These are phyloP conservation scores for Epichloe scottii DNA, from an alignment of 2,329 filamentous ascomycete genomes.

Conservation along the genomic window DNA sequence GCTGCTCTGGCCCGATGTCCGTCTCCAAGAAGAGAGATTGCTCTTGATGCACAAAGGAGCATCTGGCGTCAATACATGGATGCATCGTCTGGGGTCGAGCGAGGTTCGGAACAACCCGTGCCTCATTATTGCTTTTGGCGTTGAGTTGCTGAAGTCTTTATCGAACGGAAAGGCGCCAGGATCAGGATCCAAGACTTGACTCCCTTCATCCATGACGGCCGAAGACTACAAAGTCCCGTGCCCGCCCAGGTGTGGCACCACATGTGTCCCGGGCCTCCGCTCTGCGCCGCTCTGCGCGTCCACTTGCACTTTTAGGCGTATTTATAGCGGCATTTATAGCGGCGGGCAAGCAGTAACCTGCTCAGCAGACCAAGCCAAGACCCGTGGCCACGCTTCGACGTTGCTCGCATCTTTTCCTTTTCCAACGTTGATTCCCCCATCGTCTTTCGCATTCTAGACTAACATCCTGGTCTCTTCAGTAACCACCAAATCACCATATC, in stretches of 20 bases:
- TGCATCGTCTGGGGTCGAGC: no score
- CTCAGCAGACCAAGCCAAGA: background rate
- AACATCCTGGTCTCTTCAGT: background rate
- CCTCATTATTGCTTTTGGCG: no score
- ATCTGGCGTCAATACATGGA: no score
- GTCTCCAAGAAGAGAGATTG: background rate
- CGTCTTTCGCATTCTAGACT: background rate
- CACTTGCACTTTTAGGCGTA: conserved; percentile 33
- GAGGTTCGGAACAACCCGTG: no score
- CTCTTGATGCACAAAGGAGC: background rate
- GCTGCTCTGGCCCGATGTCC: background rate
- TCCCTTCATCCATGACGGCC: background rate
- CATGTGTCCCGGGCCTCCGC: no score
- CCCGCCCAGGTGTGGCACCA: conserved; percentile 7
- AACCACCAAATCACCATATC: background rate
- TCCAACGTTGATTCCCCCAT: background rate
- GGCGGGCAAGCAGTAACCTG: conserved; percentile 7
- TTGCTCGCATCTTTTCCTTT: background rate
- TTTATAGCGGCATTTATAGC: conserved; percentile 22
- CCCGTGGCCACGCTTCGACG: no score
- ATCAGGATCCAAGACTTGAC: no score
- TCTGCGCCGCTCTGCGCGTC: no score
- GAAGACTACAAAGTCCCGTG: conserved; percentile 4
- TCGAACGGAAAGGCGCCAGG: no score
- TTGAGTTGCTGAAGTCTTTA: no score